phyloP scores from a whole-genome alignment of 2,329 filamentous ascomycete genomes.

The Claviceps sp. region DNA sequence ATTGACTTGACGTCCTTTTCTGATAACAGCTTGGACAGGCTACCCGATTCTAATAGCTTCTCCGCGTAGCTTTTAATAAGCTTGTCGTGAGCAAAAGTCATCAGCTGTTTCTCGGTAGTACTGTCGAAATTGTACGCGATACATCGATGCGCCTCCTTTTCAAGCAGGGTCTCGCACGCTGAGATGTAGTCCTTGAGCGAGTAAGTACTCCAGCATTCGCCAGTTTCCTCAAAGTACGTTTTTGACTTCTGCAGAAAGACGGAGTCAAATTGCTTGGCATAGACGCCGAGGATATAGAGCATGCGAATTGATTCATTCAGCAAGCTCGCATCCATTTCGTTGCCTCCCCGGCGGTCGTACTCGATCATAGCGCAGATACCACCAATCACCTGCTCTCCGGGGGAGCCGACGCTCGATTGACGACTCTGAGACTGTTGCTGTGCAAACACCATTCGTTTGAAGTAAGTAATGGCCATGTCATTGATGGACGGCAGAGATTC shows the following conservation, averaged over 20 bases:
- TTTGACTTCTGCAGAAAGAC: conserved; percentile 55
- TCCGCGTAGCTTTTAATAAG: conserved; percentile 56
- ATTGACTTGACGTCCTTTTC: conserved; percentile 57
- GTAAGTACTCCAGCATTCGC: conserved; percentile 47
- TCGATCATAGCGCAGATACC: conserved; percentile 64
- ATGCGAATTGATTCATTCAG: conserved; percentile 67
- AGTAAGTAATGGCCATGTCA: conserved; percentile 66
- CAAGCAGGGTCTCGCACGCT: conserved; percentile 54
- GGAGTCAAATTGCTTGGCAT: conserved; percentile 68
- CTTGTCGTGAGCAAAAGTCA: conserved; percentile 57
- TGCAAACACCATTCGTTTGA: conserved; percentile 46
- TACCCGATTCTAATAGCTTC: conserved; percentile 50
- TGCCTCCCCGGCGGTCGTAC: conserved; percentile 49
- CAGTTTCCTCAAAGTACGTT: conserved; percentile 56
- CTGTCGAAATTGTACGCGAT: conserved; percentile 71
- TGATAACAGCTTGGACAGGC: conserved; percentile 60
- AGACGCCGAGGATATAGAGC: conserved; percentile 74
- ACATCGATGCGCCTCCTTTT: conserved; percentile 61
- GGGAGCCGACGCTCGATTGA: not conserved
- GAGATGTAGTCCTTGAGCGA: conserved; percentile 64
- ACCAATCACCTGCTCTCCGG: conserved; percentile 22
- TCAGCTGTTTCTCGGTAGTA: conserved; percentile 65
- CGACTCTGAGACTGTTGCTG: not conserved
- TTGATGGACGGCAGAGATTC: conserved; percentile 59
- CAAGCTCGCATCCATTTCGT: conserved; percentile 46